Conservation (phyloP, 2,329 filamentous ascomycete species). For the Penicillium brevicompactum region DNA sequence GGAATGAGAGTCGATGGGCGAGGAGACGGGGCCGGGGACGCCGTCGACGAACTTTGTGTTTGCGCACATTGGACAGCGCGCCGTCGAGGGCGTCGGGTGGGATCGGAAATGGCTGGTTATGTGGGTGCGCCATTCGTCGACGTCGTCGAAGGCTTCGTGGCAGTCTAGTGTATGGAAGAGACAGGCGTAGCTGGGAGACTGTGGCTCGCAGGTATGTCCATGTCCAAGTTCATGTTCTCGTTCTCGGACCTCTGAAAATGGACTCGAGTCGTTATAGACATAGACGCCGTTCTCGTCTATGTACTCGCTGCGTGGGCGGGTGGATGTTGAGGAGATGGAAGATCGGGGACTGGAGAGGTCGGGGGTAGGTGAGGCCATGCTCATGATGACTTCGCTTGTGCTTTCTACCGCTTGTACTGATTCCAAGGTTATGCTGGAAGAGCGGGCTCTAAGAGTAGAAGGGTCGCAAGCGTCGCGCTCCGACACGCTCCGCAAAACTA, state of each 20-base stretch:
- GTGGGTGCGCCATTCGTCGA: conserved; percentile 45
- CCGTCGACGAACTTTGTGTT: conserved; percentile 22
- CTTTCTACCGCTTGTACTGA: conserved; percentile 9
- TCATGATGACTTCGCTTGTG: conserved; percentile 11
- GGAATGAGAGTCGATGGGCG: background rate
- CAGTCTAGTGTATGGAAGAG: conserved; percentile 51
- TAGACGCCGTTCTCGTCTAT: conserved; percentile 17
- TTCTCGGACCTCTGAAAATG: background rate
- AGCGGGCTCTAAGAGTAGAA: background rate
- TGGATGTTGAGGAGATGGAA: conserved; percentile 35
- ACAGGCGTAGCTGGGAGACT: conserved; percentile 34
- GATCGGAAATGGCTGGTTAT: conserved; percentile 49
- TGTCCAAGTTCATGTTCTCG: background rate
- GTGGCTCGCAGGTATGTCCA: background rate
- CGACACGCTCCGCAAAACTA: conserved; percentile 24
- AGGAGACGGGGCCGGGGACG: conserved; percentile 17
- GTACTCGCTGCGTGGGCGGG: conserved; percentile 26
- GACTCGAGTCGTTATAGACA: conserved; percentile 29
- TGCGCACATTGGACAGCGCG: conserved; percentile 48
- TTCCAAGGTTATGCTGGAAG: background rate
- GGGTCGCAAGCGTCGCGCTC: conserved; percentile 11
- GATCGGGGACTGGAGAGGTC: conserved; percentile 35
- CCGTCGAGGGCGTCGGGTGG: conserved; percentile 41
- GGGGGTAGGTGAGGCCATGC: conserved; percentile 23
- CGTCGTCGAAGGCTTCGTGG: conserved; percentile 41